phyloP scores from a whole-genome alignment of 192 early-diverging fungal genomes.

The Diversispora eburnea region DNA sequence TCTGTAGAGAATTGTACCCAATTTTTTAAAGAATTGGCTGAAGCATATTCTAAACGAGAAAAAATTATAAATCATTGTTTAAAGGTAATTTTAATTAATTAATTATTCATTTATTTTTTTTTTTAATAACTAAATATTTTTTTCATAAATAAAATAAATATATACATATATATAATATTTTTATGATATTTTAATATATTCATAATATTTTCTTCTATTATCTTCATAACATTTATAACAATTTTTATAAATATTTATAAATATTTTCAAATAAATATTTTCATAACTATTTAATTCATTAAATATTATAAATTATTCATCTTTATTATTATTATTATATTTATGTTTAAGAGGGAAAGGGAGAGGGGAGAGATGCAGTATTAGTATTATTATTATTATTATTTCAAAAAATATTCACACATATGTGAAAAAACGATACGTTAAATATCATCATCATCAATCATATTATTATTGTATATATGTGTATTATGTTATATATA shows the following conservation, averaged over 20 bases:
- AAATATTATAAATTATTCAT: too few relatives aligned
- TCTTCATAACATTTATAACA: too few relatives aligned
- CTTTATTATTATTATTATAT: too few relatives aligned
- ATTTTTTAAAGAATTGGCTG: slow-evolving; percentile 62
- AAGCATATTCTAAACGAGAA: slow-evolving; percentile 64
- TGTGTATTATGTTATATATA: not conserved
- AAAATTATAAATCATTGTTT: slow-evolving; percentile 65
- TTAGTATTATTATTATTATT: too few relatives aligned
- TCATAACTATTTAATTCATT: too few relatives aligned
- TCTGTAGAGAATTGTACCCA: slow-evolving; percentile 55
- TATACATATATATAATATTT: not conserved
- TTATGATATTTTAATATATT: slow-evolving; percentile 3
- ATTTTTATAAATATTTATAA: too few relatives aligned
- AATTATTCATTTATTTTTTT: too few relatives aligned
- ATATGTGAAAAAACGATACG: not conserved
- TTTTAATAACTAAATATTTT: too few relatives aligned
- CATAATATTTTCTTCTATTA: not conserved
- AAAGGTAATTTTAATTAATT: slow-evolving; percentile 42
- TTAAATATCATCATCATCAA: not conserved
- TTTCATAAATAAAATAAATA: not conserved
- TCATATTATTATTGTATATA: not conserved
- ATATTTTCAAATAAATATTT: too few relatives aligned
- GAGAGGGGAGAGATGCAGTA: too few relatives aligned
- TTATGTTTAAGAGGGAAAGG: too few relatives aligned
- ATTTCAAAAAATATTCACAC: too few relatives aligned